Percentiles rank a stretch among this genome's conserved stretches.
phyloP scores from a whole-genome alignment of 2,329 filamentous ascomycete species.

The Dryadomyces quercus-mongolicae region DNA sequence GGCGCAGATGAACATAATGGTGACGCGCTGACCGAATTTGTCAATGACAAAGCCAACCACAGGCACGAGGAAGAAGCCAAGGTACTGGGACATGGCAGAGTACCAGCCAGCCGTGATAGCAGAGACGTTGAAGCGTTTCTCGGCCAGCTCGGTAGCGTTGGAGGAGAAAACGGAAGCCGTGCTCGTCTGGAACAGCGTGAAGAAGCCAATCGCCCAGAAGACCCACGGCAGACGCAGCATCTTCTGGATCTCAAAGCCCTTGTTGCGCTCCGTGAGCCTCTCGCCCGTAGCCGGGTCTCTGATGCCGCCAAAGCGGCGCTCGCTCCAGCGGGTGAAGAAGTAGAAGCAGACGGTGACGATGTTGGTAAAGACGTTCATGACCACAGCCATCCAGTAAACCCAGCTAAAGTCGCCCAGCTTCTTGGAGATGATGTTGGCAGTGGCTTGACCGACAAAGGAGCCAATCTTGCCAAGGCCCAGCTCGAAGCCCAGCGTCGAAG shows the following conservation, averaged over 20 bases:
- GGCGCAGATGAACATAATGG: conserved; percentile 27
- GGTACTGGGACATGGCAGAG: conserved; percentile 41
- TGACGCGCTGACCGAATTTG: conserved; percentile 29
- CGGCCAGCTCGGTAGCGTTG: conserved; percentile 49
- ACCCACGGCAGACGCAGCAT: conserved; percentile 46
- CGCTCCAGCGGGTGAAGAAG: conserved; percentile 37
- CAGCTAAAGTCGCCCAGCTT: conserved; percentile 42
- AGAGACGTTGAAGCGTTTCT: conserved; percentile 44
- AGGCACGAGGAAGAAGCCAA: conserved; percentile 45
- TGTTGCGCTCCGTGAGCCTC: conserved; percentile 45
- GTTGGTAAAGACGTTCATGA: conserved; percentile 54
- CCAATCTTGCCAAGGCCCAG: conserved; percentile 49
- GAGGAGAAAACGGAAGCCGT: conserved; percentile 40
- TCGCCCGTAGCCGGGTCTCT: conserved; percentile 46
- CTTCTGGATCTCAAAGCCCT: conserved; percentile 42
- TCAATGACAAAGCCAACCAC: conserved; percentile 26
- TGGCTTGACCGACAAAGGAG: conserved; percentile 41
- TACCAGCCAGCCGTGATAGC: conserved; percentile 49
- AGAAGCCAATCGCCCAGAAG: conserved; percentile 43
- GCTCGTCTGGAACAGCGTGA: conserved; percentile 46
- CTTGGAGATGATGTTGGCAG: conserved; percentile 11
- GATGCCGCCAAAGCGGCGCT: conserved; percentile 30
- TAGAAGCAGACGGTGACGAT: conserved; percentile 35
- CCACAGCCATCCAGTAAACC: conserved; percentile 49
- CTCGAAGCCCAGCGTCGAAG: conserved; percentile 48